These are phyloP conservation scores for Elongisporangium senticosum DNA, from an alignment of 352 stramenopile species.

Conservation along the genomic window DNA sequence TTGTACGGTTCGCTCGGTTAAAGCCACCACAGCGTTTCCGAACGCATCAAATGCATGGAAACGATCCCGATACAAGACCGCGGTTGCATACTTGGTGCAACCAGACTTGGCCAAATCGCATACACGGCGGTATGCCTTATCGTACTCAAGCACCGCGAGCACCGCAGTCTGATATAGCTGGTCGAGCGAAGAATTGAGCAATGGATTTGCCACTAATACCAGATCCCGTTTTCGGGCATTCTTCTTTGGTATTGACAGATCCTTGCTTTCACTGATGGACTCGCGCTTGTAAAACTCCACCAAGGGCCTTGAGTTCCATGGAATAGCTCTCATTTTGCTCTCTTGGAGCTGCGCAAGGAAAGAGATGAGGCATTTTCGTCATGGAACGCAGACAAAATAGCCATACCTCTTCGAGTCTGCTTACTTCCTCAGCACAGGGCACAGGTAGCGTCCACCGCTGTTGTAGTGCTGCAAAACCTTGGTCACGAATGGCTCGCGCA, in stretches of 20 bases:
- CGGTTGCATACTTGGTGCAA: slow-evolving; percentile 24
- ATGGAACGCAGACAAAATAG: neutral
- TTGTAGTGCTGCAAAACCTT: slow-evolving; percentile 26
- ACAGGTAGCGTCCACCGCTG: slow-evolving; percentile 29
- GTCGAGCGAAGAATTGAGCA: slow-evolving; percentile 10
- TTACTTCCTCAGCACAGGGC: slow-evolving; percentile 23
- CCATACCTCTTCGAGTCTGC: slow-evolving; percentile 31
- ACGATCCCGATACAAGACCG: slow-evolving; percentile 45
- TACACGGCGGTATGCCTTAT: slow-evolving; percentile 21
- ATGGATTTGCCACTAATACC: neutral
- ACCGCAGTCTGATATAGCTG: slow-evolving; percentile 28
- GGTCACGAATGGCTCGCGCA: slow-evolving; percentile 11
- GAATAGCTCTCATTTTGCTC: neutral
- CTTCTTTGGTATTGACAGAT: neutral
- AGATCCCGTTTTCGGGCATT: neutral
- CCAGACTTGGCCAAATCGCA: slow-evolving; percentile 9
- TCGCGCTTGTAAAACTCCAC: neutral
- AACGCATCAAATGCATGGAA: slow-evolving; percentile 66
- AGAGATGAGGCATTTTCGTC: neutral
- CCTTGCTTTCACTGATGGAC: neutral
- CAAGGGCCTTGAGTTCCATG: neutral
- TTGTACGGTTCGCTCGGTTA: slow-evolving; percentile 23
- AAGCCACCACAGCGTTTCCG: slow-evolving; percentile 15
- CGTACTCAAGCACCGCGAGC: slow-evolving; percentile 25
- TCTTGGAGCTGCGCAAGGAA: neutral